Conservation (phyloP, 2,329 filamentous ascomycete genomes). For the Fusarium sublunatum region DNA sequence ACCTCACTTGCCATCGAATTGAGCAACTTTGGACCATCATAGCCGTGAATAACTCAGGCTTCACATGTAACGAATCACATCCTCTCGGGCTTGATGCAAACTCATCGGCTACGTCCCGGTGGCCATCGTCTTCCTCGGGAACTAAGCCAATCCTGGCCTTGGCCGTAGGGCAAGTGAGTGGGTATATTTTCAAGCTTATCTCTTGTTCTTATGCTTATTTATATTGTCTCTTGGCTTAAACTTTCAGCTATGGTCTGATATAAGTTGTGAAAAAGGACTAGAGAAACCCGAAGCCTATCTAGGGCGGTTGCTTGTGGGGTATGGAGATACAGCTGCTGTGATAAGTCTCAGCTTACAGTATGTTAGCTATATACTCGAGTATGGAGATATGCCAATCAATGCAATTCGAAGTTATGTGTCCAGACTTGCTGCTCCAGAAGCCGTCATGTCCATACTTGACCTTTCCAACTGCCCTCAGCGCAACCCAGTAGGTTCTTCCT, state of each 20-base stretch:
- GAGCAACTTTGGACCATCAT: slow-evolving; percentile 5
- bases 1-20: background rate
- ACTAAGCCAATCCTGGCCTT: background rate
- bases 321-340: background rate
- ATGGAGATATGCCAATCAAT: no score
- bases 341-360: no score
- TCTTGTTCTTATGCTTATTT: background rate
- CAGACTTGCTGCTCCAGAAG: no score
- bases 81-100: background rate
- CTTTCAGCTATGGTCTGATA: no score
- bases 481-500: no score
- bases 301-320: no score
- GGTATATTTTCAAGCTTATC: background rate
- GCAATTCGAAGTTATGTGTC: no score
- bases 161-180: background rate
- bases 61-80: background rate
- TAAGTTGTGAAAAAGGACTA: no score
- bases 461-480: no score
- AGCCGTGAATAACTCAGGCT: slow-evolving; percentile 23
- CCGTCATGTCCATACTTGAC: no score
- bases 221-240: background rate
- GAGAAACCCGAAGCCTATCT: no score
- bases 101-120: background rate
- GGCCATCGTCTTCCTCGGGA: background rate
- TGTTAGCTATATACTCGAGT: no score